These are phyloP conservation scores for Hanseniaspora taiwanica DNA, from an alignment of 805 yeast genomes.

Conservation along the genomic window DNA sequence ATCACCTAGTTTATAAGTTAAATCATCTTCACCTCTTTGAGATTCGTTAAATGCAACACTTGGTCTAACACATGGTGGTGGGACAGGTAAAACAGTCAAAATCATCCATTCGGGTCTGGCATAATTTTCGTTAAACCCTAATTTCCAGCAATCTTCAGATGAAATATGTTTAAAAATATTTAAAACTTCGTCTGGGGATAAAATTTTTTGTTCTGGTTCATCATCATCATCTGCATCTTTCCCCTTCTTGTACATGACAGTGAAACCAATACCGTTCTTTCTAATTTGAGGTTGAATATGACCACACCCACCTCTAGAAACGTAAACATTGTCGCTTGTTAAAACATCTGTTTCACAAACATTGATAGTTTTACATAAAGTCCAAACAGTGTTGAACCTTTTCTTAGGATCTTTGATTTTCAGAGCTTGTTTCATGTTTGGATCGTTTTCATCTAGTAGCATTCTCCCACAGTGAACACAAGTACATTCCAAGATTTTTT, in stretches of 20 bases:
- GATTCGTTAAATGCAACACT: slow-evolving; percentile 96
- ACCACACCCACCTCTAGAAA: slow-evolving; percentile 95
- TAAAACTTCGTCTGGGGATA: slow-evolving; percentile 79
- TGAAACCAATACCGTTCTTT: slow-evolving; percentile 86
- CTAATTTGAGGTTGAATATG: slow-evolving; percentile 91
- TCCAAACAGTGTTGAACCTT: slow-evolving; percentile 95
- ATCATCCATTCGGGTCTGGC: slow-evolving; percentile 99
- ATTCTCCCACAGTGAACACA: slow-evolving; percentile 99
- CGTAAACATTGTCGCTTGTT: slow-evolving; percentile 44
- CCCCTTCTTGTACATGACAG: slow-evolving; percentile 97
- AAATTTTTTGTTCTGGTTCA: slow-evolving; percentile 82
- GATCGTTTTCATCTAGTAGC: slow-evolving; percentile 62
- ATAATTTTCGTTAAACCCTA: slow-evolving; percentile 90
- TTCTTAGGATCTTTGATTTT: slow-evolving; percentile 88
- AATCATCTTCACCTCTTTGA: slow-evolving; percentile 98
- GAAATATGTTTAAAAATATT: slow-evolving; percentile 87
- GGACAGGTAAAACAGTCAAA: slow-evolving; percentile 94
- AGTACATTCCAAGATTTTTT: slow-evolving; percentile 89
- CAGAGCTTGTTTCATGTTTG: slow-evolving; percentile 71
- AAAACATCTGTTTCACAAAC: slow-evolving; percentile 82
- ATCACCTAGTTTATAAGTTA: slow-evolving; percentile 94
- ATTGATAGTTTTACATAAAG: slow-evolving; percentile 80
- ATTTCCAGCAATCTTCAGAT: slow-evolving; percentile 60
- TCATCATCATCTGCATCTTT: slow-evolving; percentile 65
- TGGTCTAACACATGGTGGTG: slow-evolving; percentile 99